phyloP scores from a whole-genome alignment of 202 grass and related monocot genomes.

The Miscanthus sacchariflorus region DNA sequence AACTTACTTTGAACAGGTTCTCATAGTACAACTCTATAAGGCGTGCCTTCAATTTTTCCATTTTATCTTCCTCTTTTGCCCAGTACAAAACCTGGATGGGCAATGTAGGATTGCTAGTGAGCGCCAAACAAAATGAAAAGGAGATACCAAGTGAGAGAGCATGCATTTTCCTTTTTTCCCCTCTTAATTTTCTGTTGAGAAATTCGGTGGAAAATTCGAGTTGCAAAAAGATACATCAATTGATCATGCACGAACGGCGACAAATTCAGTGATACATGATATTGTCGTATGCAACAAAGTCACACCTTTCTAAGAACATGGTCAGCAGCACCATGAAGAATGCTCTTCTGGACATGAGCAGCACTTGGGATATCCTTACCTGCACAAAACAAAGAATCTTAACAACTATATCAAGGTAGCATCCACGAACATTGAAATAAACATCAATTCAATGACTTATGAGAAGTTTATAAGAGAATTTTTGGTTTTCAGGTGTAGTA shows the following conservation, averaged over 20 bases:
- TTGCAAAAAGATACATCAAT: not conserved
- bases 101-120: conserved; percentile 11
- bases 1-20: conserved; percentile 80
- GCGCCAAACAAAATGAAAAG: not conserved
- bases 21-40: conserved; percentile 83
- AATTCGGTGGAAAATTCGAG: not conserved
- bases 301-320: conserved; percentile 88
- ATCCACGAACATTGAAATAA: conserved; percentile 1
- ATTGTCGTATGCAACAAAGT: conserved; percentile 8
- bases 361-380: conserved; percentile 78
- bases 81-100: conserved; percentile 79
- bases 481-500: not conserved
- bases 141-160: not conserved
- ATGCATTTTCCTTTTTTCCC: not conserved
- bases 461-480: not conserved
- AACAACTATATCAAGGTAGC: conserved; percentile 24
- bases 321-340: conserved; percentile 86
- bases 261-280: not conserved
- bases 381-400: conserved; percentile 44
- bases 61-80: conserved; percentile 74
- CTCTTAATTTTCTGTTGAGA: not conserved
- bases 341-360: conserved; percentile 59
- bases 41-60: conserved; percentile 82
- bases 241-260: not conserved
- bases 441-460: not conserved